Conservation (phyloP, 352 stramenopile genomes). For the Bremia lactucae region DNA sequence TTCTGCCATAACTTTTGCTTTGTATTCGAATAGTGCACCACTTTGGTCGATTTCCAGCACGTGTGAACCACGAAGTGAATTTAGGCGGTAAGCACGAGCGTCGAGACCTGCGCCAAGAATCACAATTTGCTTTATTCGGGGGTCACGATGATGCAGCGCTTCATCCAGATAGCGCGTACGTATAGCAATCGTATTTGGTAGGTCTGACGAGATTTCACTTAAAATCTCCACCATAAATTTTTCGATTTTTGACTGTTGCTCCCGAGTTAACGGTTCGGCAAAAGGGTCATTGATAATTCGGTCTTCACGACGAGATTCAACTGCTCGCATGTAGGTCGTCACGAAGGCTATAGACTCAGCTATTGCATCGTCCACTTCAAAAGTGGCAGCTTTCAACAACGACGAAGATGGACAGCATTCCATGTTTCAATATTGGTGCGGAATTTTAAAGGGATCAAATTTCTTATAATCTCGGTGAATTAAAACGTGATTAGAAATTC, state of each 20-base stretch:
- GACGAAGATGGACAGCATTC: conserved; percentile 1
- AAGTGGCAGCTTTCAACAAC: conserved; percentile 6
- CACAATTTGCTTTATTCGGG: conserved; percentile 39
- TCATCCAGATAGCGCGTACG: conserved; percentile 51
- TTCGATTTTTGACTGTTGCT: conserved; percentile 18
- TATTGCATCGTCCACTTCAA: conserved; percentile 12
- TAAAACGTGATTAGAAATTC: too few species aligned
- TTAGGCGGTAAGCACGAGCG: conserved; percentile 39
- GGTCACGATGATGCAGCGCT: conserved; percentile 28
- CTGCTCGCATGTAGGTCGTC: conserved; percentile 21
- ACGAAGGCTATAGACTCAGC: conserved; percentile 27
- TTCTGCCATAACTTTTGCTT: conserved; percentile 33
- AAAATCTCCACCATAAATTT: conserved; percentile 10
- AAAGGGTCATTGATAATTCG: conserved; percentile 30
- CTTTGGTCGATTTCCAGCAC: conserved; percentile 50
- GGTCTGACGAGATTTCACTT: conserved; percentile 1
- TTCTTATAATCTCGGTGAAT: too few species aligned
- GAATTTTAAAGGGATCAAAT: too few species aligned
- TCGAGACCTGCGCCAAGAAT: conserved; percentile 47
- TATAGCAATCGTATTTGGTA: conserved; percentile 24
- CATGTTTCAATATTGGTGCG: too few species aligned
- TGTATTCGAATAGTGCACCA: conserved; percentile 33
- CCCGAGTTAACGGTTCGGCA: conserved; percentile 16
- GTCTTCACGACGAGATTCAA: conserved; percentile 21
- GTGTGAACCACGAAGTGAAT: conserved; percentile 27